These are phyloP conservation scores for Colletotrichum graminicola DNA, from an alignment of 2,329 filamentous ascomycete genomes.

Conservation along the genomic window DNA sequence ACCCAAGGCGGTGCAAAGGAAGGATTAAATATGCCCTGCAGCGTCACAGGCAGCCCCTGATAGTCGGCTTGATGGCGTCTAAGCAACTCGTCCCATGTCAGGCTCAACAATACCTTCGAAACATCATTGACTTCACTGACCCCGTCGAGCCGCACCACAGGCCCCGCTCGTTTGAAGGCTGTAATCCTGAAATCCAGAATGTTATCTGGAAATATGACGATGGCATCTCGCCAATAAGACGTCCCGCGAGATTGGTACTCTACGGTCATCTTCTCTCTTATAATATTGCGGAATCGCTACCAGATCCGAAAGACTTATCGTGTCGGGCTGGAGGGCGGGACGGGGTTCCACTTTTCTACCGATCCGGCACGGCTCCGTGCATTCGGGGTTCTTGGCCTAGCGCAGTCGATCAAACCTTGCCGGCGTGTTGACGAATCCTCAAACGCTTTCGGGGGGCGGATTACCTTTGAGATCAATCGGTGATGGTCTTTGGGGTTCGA, in stretches of 20 bases:
- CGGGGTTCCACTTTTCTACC: background rate
- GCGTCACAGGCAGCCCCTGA: too few relatives aligned
- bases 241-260: too few relatives aligned
- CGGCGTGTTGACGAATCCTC: background rate
- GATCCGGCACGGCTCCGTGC: background rate
- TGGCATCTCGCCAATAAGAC: slow-evolving; percentile 40
- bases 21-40: too few relatives aligned
- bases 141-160: slow-evolving; percentile 46
- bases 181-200: slow-evolving; percentile 44
- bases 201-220: slow-evolving; percentile 46
- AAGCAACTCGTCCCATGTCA: too few relatives aligned
- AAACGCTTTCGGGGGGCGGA: background rate
- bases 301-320: background rate
- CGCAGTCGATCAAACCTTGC: background rate
- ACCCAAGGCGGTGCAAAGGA: too few relatives aligned
- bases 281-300: background rate
- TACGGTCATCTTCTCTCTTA: background rate
- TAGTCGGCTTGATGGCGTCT: too few relatives aligned
- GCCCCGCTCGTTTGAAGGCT: slow-evolving; percentile 41
- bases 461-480: background rate
- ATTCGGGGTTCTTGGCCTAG: background rate
- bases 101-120: too few relatives aligned
- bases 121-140: too few relatives aligned
- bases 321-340: background rate
- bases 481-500: too few relatives aligned